Evolutionary conservation across 1,284 basidiomycete genomes (phyloP).

Genomic region (Prillingera fragicola): DNA sequence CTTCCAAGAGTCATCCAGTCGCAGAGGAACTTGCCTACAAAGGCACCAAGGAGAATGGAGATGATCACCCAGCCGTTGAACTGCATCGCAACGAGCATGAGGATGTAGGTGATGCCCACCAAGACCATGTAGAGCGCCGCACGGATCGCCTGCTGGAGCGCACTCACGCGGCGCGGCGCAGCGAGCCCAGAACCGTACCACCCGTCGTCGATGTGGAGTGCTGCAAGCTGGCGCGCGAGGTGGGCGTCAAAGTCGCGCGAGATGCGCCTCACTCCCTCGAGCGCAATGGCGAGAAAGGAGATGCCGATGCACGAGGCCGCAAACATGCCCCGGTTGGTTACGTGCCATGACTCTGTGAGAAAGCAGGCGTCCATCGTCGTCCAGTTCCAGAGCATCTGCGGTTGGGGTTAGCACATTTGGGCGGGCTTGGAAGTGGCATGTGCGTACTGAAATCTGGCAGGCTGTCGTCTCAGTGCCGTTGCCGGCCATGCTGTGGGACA

Average conservation of each 20-base stretch:
- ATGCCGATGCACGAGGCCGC: conserved; percentile 29
- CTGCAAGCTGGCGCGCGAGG: neutral
- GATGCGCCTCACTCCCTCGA: conserved; percentile 22
- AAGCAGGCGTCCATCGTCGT: conserved; percentile 27
- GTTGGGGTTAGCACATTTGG: neutral
- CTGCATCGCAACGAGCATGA: conserved; percentile 33
- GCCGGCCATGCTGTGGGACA: no score
- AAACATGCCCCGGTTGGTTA: conserved; percentile 23
- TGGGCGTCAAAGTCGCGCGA: conserved; percentile 5
- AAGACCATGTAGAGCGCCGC: conserved; percentile 18
- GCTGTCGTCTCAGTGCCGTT: no score
- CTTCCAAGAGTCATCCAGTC: conserved; percentile 23
- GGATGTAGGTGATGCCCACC: conserved; percentile 23
- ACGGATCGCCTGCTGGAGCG: conserved; percentile 27
- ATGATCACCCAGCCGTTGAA: conserved; percentile 33
- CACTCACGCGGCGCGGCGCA: conserved; percentile 17
- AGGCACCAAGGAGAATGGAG: conserved; percentile 24
- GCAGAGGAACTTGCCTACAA: conserved; percentile 32
- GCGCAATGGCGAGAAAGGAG: conserved; percentile 15
- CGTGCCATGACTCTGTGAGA: conserved; percentile 28
- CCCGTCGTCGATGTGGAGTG: conserved; percentile 1
- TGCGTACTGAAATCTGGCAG: no score
- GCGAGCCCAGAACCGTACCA: conserved; percentile 6
- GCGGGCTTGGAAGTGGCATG: no score
- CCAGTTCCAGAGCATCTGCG: conserved; percentile 38